These are phyloP conservation scores for Microsporum canis DNA, from an alignment of 2,329 filamentous ascomycete species.

Conservation along the genomic window DNA sequence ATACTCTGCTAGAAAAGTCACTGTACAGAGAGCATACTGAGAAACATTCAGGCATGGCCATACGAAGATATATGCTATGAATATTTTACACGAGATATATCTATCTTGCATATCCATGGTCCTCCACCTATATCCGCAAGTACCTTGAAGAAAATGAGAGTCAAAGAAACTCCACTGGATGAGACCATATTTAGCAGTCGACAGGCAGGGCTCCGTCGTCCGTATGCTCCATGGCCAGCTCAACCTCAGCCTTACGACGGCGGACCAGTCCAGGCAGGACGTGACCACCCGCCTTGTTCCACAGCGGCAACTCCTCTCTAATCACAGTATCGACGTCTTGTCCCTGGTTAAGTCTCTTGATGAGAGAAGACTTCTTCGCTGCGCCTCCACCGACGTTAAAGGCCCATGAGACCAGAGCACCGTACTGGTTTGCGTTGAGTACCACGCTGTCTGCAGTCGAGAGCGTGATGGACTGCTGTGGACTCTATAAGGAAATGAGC, in stretches of 20 bases:
- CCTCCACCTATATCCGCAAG: neutral
- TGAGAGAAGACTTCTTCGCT: constrained; percentile 31
- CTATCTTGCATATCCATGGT: too few species aligned
- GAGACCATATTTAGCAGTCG: neutral
- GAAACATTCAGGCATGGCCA: too few species aligned
- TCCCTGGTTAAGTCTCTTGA: constrained; percentile 36
- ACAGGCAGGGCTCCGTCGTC: constrained; percentile 9
- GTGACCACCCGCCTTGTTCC: constrained; percentile 35
- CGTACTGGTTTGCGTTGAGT: constrained; percentile 43
- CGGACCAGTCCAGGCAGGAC: constrained; percentile 33
- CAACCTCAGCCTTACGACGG: constrained; percentile 38
- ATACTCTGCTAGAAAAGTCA: too few species aligned
- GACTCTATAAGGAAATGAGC: neutral
- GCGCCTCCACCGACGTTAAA: constrained; percentile 30
- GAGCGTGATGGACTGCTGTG: constrained; percentile 20
- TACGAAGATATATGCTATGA: too few species aligned
- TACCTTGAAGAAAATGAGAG: too few species aligned
- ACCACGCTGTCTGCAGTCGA: constrained; percentile 24
- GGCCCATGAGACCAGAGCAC: constrained; percentile 42
- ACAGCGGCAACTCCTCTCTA: constrained; percentile 38
- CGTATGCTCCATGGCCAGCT: constrained; percentile 25
- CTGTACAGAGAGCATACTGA: too few species aligned
- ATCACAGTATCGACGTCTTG: constrained; percentile 34
- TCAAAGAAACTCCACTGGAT: too few species aligned
- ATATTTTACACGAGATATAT: too few species aligned